Conservation (phyloP, 768 basidiomycete genomes). For the Mycena leptocephala region DNA sequence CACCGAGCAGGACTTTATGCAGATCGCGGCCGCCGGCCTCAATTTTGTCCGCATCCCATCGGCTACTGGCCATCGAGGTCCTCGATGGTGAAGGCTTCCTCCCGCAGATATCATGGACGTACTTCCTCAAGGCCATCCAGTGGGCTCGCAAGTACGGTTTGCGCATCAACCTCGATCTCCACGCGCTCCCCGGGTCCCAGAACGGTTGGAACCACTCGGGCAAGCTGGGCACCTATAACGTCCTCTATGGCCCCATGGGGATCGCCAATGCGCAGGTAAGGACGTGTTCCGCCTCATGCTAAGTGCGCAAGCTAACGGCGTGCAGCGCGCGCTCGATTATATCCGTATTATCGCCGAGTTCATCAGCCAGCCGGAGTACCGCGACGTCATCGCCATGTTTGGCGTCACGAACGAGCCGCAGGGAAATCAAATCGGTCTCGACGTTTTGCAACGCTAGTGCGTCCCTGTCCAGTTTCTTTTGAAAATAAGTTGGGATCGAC, state of each 20-base stretch:
- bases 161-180: conserved; percentile 93
- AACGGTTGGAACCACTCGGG: conserved; percentile 99
- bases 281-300: background rate
- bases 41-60: conserved; percentile 95
- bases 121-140: conserved; percentile 92
- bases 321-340: conserved; percentile 89
- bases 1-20: conserved; percentile 95
- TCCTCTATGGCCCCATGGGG: conserved; percentile 94
- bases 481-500: background rate
- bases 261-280: conserved; percentile 80
- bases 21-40: conserved; percentile 94
- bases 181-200: conserved; percentile 85
- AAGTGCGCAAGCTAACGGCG: background rate
- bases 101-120: conserved; percentile 87
- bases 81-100: conserved; percentile 88
- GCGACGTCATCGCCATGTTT: conserved; percentile 87
- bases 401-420: conserved; percentile 93
- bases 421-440: conserved; percentile 68
- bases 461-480: background rate
- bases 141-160: conserved; percentile 99
- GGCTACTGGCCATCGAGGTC: conserved; percentile 93
- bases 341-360: conserved; percentile 94
- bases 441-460: conserved; percentile 73
- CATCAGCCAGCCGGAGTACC: conserved; percentile 91
- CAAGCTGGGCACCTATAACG: conserved; percentile 81